Base-by-base conservation (phyloP, 2,329 filamentous ascomycete species). In the Domatiomyces globalis region DNA sequence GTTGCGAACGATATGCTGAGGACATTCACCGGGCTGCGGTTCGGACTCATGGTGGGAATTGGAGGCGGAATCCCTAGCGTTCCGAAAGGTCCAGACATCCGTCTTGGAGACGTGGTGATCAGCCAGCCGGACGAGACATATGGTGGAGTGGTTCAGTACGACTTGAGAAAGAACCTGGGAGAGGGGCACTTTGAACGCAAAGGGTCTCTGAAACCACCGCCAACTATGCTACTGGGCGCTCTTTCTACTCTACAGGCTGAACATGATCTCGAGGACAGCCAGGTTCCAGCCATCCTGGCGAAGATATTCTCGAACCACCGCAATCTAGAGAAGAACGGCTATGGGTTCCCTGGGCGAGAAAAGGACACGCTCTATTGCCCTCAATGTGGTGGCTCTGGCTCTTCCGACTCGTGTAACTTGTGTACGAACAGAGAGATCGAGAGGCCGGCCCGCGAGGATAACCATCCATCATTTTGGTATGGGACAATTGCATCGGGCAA, bases 111-210 rank as follows among this genome's bases (percentile, higher is more conserved):
- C 20, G 51, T 55, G 12, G 60, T 59, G 22, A 58, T 63, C 12
- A 61, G 60, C 47, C 18, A 46, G 36, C 60, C 61, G 10, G 52
- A 55, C 10, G 51, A 45, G 1, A 44, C 20, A 0, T 47, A 20
- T 4, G 58, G 58, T n/a, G 63, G 64, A 2, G 60, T 65, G 12
- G 55, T 65, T 9, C 63, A 66, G 47, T 63, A 62, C 47, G 63
- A 65, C 43, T 48, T 57, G n/a, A 59, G 62, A 2, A 64, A 65
- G 51, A n/a, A n/a, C n/a, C n/a, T n/a, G n/a, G n/a, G n/a, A n/a
- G n/a, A n/a, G n/a, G n/a, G n/a, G n/a, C n/a, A n/a, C n/a, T n/a
- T n/a, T n/a, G n/a, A n/a, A n/a, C n/a, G 45, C 52, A 2, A 7
- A 60, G 1, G 49, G 22, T 10, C 52, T 58, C 18, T 60, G 58